phyloP scores from a whole-genome alignment of 352 stramenopile genomes.

The Globisporangium irregulare region DNA sequence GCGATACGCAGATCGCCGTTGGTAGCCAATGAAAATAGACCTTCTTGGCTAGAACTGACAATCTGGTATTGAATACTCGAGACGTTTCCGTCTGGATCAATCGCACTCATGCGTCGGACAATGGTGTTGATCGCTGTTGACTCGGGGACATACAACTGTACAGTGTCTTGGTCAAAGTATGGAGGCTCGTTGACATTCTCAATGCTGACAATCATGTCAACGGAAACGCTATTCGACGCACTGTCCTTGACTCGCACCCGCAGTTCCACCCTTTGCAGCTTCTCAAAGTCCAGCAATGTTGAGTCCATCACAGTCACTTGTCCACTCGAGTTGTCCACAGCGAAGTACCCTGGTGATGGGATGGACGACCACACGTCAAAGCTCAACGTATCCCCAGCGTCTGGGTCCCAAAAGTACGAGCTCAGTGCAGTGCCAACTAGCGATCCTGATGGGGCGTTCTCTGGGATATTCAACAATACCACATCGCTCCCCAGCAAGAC shows the following conservation, averaged over 20 bases:
- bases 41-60: not conserved
- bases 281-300: slow-evolving; percentile 12
- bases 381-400: slow-evolving; percentile 2
- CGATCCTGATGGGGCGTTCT: slow-evolving; percentile 6
- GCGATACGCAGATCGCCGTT: slow-evolving; percentile 1
- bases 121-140: not conserved
- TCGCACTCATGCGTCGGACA: not conserved
- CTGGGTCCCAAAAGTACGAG: not conserved
- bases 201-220: slow-evolving; percentile 20
- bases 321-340: slow-evolving; percentile 4
- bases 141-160: slow-evolving; percentile 15
- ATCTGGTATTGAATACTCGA: slow-evolving; percentile 9
- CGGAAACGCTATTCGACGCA: not conserved
- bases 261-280: not conserved
- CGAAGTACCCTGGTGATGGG: not conserved
- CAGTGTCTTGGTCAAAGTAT: slow-evolving; percentile 17
- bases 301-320: slow-evolving; percentile 2
- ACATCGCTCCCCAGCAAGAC: slow-evolving; percentile 4
- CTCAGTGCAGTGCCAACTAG: not conserved
- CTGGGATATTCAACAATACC: slow-evolving; percentile 1
- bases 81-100: slow-evolving; percentile 8
- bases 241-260: slow-evolving; percentile 5
- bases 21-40: not conserved
- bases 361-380: slow-evolving; percentile 5
- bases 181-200: slow-evolving; percentile 37